Evolutionary conservation across 1,284 basidiomycete species (phyloP).

Genomic region (Kwoniella shivajii): DNA sequence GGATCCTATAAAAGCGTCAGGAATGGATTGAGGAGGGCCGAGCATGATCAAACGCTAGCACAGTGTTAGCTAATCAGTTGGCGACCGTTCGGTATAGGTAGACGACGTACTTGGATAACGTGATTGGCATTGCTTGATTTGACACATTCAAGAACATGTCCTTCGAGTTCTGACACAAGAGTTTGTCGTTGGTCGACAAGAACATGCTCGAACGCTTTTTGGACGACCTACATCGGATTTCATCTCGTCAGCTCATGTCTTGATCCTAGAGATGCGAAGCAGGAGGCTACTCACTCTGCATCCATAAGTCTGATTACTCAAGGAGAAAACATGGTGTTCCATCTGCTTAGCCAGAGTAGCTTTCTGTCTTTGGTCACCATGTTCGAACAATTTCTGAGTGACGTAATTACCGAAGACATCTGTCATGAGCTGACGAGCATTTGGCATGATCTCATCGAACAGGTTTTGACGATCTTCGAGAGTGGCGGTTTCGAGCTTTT

Average conservation of each 20-base stretch:
- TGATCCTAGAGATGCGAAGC: neutral
- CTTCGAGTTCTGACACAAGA: slow-evolving; percentile 79
- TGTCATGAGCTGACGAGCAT: slow-evolving; percentile 76
- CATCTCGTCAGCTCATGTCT: neutral
- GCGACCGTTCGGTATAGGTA: neutral
- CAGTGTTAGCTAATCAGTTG: neutral
- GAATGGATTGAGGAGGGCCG: slow-evolving; percentile 74
- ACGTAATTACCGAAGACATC: slow-evolving; percentile 98
- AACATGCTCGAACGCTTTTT: slow-evolving; percentile 81
- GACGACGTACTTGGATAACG: slow-evolving; percentile 61
- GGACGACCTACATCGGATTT: slow-evolving; percentile 37
- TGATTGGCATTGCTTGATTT: slow-evolving; percentile 95
- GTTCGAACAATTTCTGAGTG: slow-evolving; percentile 93
- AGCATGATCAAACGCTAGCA: slow-evolving; percentile 65
- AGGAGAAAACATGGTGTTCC: slow-evolving; percentile 73
- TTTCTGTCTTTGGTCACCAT: slow-evolving; percentile 77
- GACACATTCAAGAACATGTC: slow-evolving; percentile 81
- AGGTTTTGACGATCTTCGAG: slow-evolving; percentile 76
- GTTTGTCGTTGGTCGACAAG: slow-evolving; percentile 72
- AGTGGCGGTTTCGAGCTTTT: slow-evolving; percentile 74
- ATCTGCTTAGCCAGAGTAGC: slow-evolving; percentile 71
- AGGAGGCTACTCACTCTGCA: slow-evolving; percentile 59
- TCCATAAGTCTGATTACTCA: slow-evolving; percentile 94
- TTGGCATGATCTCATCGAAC: slow-evolving; percentile 90
- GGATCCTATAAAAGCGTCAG: slow-evolving; percentile 75